phyloP scores from a whole-genome alignment of 768 basidiomycete genomes.

The Galerina marginata region DNA sequence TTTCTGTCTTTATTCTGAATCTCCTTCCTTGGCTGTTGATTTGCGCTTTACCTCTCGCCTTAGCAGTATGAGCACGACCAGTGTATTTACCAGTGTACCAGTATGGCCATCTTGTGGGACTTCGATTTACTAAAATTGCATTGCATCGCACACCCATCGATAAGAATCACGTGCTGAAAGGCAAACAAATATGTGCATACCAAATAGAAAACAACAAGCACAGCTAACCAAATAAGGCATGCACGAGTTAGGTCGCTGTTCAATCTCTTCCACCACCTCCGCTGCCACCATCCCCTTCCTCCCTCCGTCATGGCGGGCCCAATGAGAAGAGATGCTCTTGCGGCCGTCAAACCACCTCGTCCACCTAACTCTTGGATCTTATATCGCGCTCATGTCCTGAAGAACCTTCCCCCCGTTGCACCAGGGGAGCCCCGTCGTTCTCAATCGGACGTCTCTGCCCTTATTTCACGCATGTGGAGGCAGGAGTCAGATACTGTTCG shows the following conservation, averaged over 20 bases:
- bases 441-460: conserved; percentile 69
- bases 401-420: conserved; percentile 41
- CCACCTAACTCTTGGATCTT: conserved; percentile 87
- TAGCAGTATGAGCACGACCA: too few relatives aligned
- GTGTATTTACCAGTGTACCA: too few relatives aligned
- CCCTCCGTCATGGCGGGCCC: conserved; percentile 9
- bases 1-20: not conserved
- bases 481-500: conserved; percentile 53
- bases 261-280: conserved; percentile 10
- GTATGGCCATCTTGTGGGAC: too few relatives aligned
- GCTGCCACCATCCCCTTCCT: conserved; percentile 9
- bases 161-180: conserved; percentile 3
- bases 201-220: conserved; percentile 9
- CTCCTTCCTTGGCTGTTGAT: too few relatives aligned
- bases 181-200: not conserved
- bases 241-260: not conserved
- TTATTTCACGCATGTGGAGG: conserved; percentile 70
- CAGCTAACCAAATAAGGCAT: not conserved
- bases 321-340: not conserved
- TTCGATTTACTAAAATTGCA: too few relatives aligned
- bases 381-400: conserved; percentile 68
- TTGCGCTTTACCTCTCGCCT: too few relatives aligned
- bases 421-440: conserved; percentile 42
- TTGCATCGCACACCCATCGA: not conserved
- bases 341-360: conserved; percentile 51